Base-by-base conservation (phyloP, 169 alveolate species). In the Babesia ovis region DNA sequence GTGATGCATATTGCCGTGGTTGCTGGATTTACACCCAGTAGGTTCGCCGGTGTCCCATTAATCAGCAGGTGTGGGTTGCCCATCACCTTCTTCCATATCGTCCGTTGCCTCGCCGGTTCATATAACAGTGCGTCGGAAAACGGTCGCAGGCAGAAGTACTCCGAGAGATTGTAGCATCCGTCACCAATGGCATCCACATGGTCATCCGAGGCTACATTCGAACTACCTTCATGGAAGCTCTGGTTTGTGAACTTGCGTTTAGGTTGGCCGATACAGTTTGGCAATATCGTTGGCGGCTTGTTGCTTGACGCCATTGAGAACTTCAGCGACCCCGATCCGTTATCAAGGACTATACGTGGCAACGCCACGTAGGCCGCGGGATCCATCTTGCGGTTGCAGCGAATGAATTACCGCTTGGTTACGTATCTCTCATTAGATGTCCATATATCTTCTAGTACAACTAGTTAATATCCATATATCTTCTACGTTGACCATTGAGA, bases 301-400 rank as follows among this genome's bases (percentile, higher is more conserved):
- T 83, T 70, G 54, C 75, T 86, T n/a, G 89, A 84, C 18, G 92
- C 91, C 59, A 85, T 76, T 22, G 95, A 95, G 23, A 89, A 87
- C 80, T 92, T 92, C 45, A 92, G 62, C 50, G 59, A 68, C 41
- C 96, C 96, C n/a, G 92, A 86, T 35, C 96, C 96, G 68, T 89
- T 86, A 62, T 92, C 96, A 41, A 92, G 62, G 35, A 92, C 94
- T 12, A 90, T 84, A 60, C 91, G 58, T 39, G 94, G 96, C 55
- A 68, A 77, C 62, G 89, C 89, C 25, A 84, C 80, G 72, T 85
- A 83, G 2, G 89, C 90, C 20, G 88, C 61, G 27, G 91, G 90
- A 46, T 83, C 82, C 92, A 85, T 89, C 39, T 12, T 39, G 14
- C 46, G n/a, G n/a, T n/a, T n/a, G n/a, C n/a, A n/a, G n/a, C n/a